Percentiles rank a stretch among this genome's conserved stretches.
phyloP scores from a whole-genome alignment of 2,329 filamentous ascomycete species.

The Diaporthe sp. region DNA sequence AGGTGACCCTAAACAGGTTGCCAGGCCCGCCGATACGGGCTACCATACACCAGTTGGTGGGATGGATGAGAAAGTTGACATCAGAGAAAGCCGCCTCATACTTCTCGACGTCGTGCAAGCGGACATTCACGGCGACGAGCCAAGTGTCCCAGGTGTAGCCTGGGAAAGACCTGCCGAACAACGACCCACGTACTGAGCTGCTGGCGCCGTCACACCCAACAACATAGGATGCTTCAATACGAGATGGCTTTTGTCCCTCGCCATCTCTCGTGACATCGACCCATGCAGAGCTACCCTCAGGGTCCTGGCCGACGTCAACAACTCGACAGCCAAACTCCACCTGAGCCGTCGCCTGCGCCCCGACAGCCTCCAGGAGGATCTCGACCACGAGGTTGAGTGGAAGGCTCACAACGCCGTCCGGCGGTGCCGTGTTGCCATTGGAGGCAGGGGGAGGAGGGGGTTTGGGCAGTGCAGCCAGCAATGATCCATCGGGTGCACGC shows the following conservation, averaged over 20 bases:
- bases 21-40: neutral
- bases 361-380: conserved; percentile 52
- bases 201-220: conserved; percentile 58
- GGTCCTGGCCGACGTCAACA: conserved; percentile 49
- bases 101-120: conserved; percentile 68
- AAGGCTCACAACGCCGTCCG: conserved; percentile 53
- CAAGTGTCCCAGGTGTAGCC: conserved; percentile 61
- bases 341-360: conserved; percentile 46
- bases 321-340: conserved; percentile 54
- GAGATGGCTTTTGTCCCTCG: conserved; percentile 30
- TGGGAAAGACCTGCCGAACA: conserved; percentile 57
- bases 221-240: conserved; percentile 54
- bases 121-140: conserved; percentile 63
- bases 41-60: conserved; percentile 22
- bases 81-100: neutral
- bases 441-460: neutral
- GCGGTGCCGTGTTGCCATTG: conserved; percentile 14
- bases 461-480: conserved; percentile 31
- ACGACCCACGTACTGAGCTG: conserved; percentile 50
- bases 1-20: neutral
- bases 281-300: conserved; percentile 43
- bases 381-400: conserved; percentile 55
- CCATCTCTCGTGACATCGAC: conserved; percentile 41
- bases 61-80: conserved; percentile 28
- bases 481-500: conserved; percentile 38